A percentile compares a stretch with the other conserved stretches of the same genome.
These are phyloP conservation scores for Epichloe sibirici DNA, from an alignment of 2,329 filamentous ascomycete species.

Conservation along the genomic window DNA sequence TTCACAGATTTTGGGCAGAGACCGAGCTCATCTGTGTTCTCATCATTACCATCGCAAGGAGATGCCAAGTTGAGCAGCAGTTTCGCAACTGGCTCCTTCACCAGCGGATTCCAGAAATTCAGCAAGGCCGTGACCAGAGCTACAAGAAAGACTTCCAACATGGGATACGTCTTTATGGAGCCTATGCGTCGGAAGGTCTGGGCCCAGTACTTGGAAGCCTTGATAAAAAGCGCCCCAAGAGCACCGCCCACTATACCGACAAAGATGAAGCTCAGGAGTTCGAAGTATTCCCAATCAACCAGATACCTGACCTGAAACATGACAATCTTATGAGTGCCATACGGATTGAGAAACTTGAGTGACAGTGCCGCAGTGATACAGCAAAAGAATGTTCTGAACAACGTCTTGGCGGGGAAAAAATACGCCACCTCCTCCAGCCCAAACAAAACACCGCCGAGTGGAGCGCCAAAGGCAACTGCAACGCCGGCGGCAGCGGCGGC, in stretches of 20 bases:
- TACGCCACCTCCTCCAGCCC: slow-evolving; percentile 92
- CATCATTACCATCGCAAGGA: slow-evolving; percentile 63
- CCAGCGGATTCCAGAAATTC: slow-evolving; percentile 89
- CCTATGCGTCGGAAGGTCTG: slow-evolving; percentile 72
- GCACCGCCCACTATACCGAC: slow-evolving; percentile 77
- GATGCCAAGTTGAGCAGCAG: slow-evolving; percentile 82
- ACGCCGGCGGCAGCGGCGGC: slow-evolving; percentile 86
- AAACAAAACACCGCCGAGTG: slow-evolving; percentile 77
- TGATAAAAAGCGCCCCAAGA: slow-evolving; percentile 87
- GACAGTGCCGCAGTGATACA: slow-evolving; percentile 88
- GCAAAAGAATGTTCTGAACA: slow-evolving; percentile 97
- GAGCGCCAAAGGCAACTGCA: slow-evolving; percentile 87
- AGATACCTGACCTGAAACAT: slow-evolving; percentile 89
- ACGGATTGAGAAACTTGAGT: slow-evolving; percentile 89
- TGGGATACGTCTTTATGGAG: slow-evolving; percentile 68
- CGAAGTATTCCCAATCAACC: slow-evolving; percentile 88
- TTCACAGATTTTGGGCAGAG: slow-evolving; percentile 63
- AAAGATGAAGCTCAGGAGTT: slow-evolving; percentile 73
- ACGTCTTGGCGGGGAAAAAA: slow-evolving; percentile 93
- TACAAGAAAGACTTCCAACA: slow-evolving; percentile 81
- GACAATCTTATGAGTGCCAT: slow-evolving; percentile 92
- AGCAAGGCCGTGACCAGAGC: slow-evolving; percentile 72
- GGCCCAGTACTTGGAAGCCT: slow-evolving; percentile 84
- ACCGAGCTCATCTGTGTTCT: slow-evolving; percentile 51
- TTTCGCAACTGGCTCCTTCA: slow-evolving; percentile 80